Evolutionary conservation across 768 basidiomycete species (phyloP).

Genomic region (Suillus subluteus): DNA sequence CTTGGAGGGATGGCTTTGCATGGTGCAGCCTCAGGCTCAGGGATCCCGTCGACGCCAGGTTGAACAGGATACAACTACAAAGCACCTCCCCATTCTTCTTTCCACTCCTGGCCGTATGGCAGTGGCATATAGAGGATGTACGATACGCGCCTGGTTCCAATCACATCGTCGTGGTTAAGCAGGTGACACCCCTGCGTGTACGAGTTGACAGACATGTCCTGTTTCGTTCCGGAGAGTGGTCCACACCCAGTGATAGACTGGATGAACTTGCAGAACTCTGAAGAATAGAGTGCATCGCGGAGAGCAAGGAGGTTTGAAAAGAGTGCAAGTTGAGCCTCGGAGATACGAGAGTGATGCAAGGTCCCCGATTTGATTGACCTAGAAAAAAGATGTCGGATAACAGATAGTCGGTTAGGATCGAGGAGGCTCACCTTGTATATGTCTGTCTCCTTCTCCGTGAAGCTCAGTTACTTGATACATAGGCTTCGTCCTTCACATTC

Average conservation of each 20-base stretch:
- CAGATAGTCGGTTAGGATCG: not conserved
- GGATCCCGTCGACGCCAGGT: slow-evolving; percentile 53
- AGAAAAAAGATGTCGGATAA: slow-evolving; percentile 13
- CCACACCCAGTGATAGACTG: slow-evolving; percentile 90
- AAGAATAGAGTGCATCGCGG: slow-evolving; percentile 90
- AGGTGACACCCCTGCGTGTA: slow-evolving; percentile 93
- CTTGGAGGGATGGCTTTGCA: slow-evolving; percentile 72
- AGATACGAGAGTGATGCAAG: slow-evolving; percentile 91
- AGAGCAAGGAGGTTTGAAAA: slow-evolving; percentile 81
- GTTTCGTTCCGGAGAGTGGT: slow-evolving; percentile 86
- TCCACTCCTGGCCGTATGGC: slow-evolving; percentile 75
- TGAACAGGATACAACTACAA: slow-evolving; percentile 88
- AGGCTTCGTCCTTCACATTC: slow-evolving; percentile 84
- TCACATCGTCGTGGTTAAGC: slow-evolving; percentile 98
- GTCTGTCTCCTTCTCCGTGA: slow-evolving; percentile 95
- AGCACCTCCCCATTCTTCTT: slow-evolving; percentile 89
- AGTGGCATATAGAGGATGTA: slow-evolving; percentile 97
- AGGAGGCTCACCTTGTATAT: slow-evolving; percentile 80
- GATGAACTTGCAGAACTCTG: slow-evolving; percentile 79
- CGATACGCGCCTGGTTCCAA: slow-evolving; percentile 89
- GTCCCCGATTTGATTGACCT: slow-evolving; percentile 98
- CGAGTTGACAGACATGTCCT: slow-evolving; percentile 93
- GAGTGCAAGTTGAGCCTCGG: slow-evolving; percentile 72
- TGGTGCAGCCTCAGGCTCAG: slow-evolving; percentile 71
- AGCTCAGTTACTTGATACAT: slow-evolving; percentile 76